Evolutionary conservation across 805 yeast species (phyloP).

Genomic region (Candida krabiensis): DNA sequence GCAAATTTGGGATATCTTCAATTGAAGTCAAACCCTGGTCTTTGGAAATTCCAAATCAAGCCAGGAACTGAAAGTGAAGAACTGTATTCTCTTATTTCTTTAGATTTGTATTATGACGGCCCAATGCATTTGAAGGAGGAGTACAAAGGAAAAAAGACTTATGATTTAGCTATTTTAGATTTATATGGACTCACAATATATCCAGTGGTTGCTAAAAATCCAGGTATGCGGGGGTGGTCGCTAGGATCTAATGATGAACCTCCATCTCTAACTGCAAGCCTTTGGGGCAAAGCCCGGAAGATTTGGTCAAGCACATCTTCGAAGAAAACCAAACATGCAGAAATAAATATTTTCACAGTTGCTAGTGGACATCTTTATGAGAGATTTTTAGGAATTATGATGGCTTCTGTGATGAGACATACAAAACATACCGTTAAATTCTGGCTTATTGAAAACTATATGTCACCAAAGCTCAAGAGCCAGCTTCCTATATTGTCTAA

Average conservation of each 20-base stretch:
- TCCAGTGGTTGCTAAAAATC: slow-evolving; percentile 41
- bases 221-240: slow-evolving; percentile 36
- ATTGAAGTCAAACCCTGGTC: slow-evolving; percentile 70
- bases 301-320: slow-evolving; percentile 5
- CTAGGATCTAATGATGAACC: slow-evolving; percentile 13
- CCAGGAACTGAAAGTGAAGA: slow-evolving; percentile 40
- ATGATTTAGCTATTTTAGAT: slow-evolving; percentile 37
- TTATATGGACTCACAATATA: slow-evolving; percentile 46
- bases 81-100: slow-evolving; percentile 40
- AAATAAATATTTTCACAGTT: slow-evolving; percentile 75
- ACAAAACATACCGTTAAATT: slow-evolving; percentile 69
- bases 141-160: background rate
- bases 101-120: slow-evolving; percentile 19
- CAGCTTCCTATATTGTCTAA: slow-evolving; percentile 61
- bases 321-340: slow-evolving; percentile 44
- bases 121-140: slow-evolving; percentile 1
- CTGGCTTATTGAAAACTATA: slow-evolving; percentile 82
- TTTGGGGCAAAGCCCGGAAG: slow-evolving; percentile 2
- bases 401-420: slow-evolving; percentile 67
- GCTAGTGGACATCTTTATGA: slow-evolving; percentile 85
- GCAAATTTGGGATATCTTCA: slow-evolving; percentile 83
- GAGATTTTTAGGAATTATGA: slow-evolving; percentile 74
- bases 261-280: background rate
- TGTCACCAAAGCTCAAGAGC: slow-evolving; percentile 66
- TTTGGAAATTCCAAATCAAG: slow-evolving; percentile 55